Conservation (phyloP, 805 yeast genomes). For the Hanseniaspora osmophila region DNA sequence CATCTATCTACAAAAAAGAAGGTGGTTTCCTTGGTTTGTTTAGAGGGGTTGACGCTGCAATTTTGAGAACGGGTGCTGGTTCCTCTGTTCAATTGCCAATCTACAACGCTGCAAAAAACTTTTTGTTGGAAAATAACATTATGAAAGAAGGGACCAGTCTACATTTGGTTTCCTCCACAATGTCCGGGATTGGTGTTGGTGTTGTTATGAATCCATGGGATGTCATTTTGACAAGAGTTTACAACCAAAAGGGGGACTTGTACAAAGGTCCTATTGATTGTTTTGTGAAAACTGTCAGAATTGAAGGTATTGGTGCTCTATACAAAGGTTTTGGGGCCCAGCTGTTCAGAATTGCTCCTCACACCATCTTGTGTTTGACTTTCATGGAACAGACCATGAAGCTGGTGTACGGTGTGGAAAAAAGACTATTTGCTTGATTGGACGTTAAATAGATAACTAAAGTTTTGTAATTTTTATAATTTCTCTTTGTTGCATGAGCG, state of each 20-base stretch:
- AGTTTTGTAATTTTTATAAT: too few species aligned
- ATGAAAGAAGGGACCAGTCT: slow-evolving; percentile 50
- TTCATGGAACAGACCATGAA: slow-evolving; percentile 94
- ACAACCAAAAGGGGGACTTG: slow-evolving; percentile 81
- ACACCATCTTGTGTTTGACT: slow-evolving; percentile 76
- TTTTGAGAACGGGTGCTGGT: slow-evolving; percentile 87
- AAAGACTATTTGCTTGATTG: slow-evolving; percentile 11
- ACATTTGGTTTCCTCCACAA: slow-evolving; percentile 60
- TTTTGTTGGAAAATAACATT: slow-evolving; percentile 37
- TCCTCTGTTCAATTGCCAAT: slow-evolving; percentile 91
- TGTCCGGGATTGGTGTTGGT: slow-evolving; percentile 85
- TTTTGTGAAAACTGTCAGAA: slow-evolving; percentile 59
- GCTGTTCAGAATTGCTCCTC: slow-evolving; percentile 84
- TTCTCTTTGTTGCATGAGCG: background rate
- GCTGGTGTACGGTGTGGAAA: slow-evolving; percentile 28
- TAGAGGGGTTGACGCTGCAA: slow-evolving; percentile 90
- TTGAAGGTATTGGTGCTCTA: slow-evolving; percentile 78
- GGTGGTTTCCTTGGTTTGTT: slow-evolving; percentile 73
- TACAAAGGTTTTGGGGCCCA: slow-evolving; percentile 96
- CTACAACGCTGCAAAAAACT: slow-evolving; percentile 62
- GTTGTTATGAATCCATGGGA: slow-evolving; percentile 97
- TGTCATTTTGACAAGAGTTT: slow-evolving; percentile 84
- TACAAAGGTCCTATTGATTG: slow-evolving; percentile 86
- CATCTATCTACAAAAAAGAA: slow-evolving; percentile 44
- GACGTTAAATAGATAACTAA: background rate